phyloP scores from a whole-genome alignment of 768 basidiomycete species.

The Plicaturopsis crispa region DNA sequence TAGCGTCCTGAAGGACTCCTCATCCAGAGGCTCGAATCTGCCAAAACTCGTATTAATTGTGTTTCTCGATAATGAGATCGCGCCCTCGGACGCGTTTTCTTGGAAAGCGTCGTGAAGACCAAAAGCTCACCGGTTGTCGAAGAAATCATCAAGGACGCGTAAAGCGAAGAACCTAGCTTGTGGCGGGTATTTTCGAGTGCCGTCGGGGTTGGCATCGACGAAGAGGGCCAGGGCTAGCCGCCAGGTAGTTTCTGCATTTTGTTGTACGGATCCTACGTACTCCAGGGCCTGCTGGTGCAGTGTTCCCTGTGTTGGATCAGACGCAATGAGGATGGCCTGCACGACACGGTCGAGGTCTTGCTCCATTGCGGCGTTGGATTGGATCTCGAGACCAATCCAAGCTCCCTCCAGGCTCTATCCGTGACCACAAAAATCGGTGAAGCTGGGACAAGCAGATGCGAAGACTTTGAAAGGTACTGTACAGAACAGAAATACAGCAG shows the following conservation, averaged over 20 bases:
- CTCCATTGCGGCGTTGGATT: conserved; percentile 40
- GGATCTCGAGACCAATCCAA: too few relatives aligned
- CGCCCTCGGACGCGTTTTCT: too few relatives aligned
- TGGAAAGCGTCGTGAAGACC: too few relatives aligned
- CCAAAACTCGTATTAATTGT: too few relatives aligned
- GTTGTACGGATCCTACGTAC: conserved; percentile 72
- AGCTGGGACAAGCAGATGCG: too few relatives aligned
- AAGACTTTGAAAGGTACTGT: too few relatives aligned
- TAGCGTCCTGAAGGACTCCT: conserved; percentile 60
- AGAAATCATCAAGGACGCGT: conserved; percentile 72
- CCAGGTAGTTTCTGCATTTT: conserved; percentile 74
- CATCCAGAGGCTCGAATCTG: conserved; percentile 62
- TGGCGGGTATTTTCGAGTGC: conserved; percentile 58
- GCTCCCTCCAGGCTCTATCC: too few relatives aligned
- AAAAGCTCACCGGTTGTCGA: conserved; percentile 79
- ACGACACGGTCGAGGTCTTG: conserved; percentile 70
- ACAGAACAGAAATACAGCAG: too few relatives aligned
- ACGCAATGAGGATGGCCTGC: conserved; percentile 84
- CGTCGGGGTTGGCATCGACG: conserved; percentile 50
- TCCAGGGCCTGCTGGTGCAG: conserved; percentile 84
- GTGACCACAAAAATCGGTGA: too few relatives aligned
- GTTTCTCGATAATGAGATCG: too few relatives aligned
- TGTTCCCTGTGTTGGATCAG: conserved; percentile 61
- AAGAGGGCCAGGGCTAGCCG: conserved; percentile 72
- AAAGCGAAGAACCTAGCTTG: conserved; percentile 78